Evolutionary conservation across 805 yeast species (phyloP), one percentile per base, ranked within the genome.

Genomic region (Yamadazyma scolyti): DNA sequence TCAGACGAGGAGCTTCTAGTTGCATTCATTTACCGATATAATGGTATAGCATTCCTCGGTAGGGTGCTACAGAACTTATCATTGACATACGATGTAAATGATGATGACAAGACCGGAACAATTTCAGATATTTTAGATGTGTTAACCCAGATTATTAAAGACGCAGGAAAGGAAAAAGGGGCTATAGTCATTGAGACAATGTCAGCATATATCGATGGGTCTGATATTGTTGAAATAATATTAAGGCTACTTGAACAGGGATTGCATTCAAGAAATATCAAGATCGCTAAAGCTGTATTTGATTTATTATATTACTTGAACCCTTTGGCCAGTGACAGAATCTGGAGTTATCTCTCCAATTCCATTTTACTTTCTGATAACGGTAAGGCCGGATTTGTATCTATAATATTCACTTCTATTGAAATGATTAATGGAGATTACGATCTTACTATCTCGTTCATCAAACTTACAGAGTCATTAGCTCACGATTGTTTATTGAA

Each of bases 21-120:
- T 3, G 71, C 86, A 14, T 88, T 93, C 59, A 59, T 80, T 16
- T 75, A 82, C 50, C 68, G 71, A 3, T 87, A 79, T 51, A 84
- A 79, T 48, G 97, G 97, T 1, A 88, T 97, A 95, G 73, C 95
- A 0, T 57, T 83, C 16, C 46, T 90, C 11, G 97, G 97, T 2
- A 71, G 95, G 46, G 60, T 84, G 0, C 54, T 89, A 19, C 88
- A 83, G 42, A 82, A 82, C 41, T 56, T 81, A 7, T 64, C 74
- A 1, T 61, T 58, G 33, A 46, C 47, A 15, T 68, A 63, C 30
- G 59, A 64, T 34, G 44, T 44, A 12, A 44, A 65, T 5, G 63
- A 65, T 22, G 40, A 46, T 2, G 71, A 68, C 6, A 66, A 63
- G 30, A 41, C 53, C 7, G 65, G 58, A 2, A 44, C 71, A 3